A percentile compares a stretch with the other conserved stretches of the same genome.
Conservation (phyloP, 805 yeast species). For the Deakozyma indianensis region DNA sequence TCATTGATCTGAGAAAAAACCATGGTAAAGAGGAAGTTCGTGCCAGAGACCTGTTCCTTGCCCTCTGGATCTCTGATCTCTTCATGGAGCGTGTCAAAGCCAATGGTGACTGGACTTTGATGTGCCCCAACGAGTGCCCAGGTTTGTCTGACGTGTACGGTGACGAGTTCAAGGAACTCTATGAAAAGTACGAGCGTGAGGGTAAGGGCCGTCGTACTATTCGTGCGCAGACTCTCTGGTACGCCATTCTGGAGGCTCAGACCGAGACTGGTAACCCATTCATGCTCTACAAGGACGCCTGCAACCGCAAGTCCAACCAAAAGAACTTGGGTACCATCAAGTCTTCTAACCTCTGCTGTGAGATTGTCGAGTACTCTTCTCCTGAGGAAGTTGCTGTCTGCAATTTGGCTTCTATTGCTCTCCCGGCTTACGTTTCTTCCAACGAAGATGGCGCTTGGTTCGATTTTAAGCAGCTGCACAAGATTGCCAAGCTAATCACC, state of each 20-base stretch:
- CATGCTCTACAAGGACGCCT: slow-evolving; percentile 88
- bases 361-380: slow-evolving; percentile 76
- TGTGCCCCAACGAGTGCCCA: slow-evolving; percentile 75
- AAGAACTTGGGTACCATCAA: slow-evolving; percentile 80
- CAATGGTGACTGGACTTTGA: slow-evolving; percentile 69
- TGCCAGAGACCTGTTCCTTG: slow-evolving; percentile 84
- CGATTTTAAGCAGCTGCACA: slow-evolving; percentile 63
- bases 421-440: slow-evolving; percentile 34
- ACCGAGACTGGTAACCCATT: slow-evolving; percentile 93
- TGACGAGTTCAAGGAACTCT: slow-evolving; percentile 56
- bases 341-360: slow-evolving; percentile 86
- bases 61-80: slow-evolving; percentile 86
- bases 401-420: slow-evolving; percentile 80
- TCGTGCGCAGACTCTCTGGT: slow-evolving; percentile 80
- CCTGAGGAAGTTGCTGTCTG: slow-evolving; percentile 87
- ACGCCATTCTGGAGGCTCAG: slow-evolving; percentile 72
- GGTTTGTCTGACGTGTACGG: slow-evolving; percentile 73
- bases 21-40: slow-evolving; percentile 89
- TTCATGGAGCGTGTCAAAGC: slow-evolving; percentile 76
- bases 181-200: slow-evolving; percentile 53
- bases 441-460: slow-evolving; percentile 37
- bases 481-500: slow-evolving; percentile 61
- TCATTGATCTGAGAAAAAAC: slow-evolving; percentile 70
- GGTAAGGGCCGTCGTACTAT: slow-evolving; percentile 43
- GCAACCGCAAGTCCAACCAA: slow-evolving; percentile 76